Base-by-base conservation (phyloP, 371 early-diverging fungal species). In the Polyrhizophydium stewartii region DNA sequence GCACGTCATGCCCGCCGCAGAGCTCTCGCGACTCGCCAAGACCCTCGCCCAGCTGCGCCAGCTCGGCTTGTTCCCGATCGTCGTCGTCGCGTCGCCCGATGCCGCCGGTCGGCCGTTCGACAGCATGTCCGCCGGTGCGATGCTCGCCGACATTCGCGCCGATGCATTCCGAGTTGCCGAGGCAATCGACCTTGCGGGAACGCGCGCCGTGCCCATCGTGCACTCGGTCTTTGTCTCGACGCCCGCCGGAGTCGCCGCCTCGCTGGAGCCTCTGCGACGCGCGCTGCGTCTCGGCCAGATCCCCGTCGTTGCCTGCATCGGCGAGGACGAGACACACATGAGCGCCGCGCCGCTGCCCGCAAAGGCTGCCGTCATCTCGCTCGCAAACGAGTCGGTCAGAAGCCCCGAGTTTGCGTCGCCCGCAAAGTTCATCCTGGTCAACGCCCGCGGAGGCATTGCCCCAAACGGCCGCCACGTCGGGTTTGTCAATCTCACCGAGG, bases 131-230 rank as follows among this genome's bases (percentile, higher is more conserved):
- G n/a, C n/a, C n/a, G n/a, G n/a, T n/a, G n/a, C n/a, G n/a, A n/a
- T 31, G 31, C 66, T 70, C 30, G 69, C 69, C 28, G 67, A 73
- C 31, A 84, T 85, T 79, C 64, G 85, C 16, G 61, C 74, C 19
- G 89, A 89, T 38, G 77, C 58, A 22, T 50, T 60, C 52, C 60
- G 71, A 17, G 60, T 93, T 17, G 84, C 84, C 0, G 89, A 92
- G 55, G 81, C 84, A 5, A 85, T 94, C 55, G 91, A 92, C 45
- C 68, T 66, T 12, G 85, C 82, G n/a, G 91, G 91, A 16, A 91
- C 90, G 19, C 73, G 83, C n/a, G 87, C 90, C 2, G 76, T 87
- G 33, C 78, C 89, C 2, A 61, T 91, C 24, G 82, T 74, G 58
- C 74, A 70, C 33, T 81, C 78, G 55, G 69, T 87, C 33, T 85